A percentile compares a stretch with the other conserved stretches of the same genome.
phyloP scores from a whole-genome alignment of 2,329 filamentous ascomycete species.

The Alternaria ethzedia region DNA sequence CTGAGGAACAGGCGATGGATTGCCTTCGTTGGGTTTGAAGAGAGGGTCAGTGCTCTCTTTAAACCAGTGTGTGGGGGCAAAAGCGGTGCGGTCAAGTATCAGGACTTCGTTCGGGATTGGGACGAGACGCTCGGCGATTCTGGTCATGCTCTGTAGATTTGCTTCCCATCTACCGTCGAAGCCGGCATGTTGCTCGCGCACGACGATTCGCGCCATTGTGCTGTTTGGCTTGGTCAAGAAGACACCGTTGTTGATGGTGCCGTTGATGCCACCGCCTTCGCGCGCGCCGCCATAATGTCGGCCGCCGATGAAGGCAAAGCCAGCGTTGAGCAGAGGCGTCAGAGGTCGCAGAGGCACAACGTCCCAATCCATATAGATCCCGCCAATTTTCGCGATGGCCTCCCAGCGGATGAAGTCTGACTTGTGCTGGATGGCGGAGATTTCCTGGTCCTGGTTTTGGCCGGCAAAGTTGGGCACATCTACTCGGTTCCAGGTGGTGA shows the following conservation, averaged over 20 bases:
- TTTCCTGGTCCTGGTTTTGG: background rate
- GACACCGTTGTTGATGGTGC: constrained; percentile 27
- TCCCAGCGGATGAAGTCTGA: background rate
- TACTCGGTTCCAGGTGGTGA: background rate
- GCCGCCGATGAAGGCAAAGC: background rate
- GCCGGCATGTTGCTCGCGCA: constrained; percentile 20
- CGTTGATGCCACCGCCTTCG: constrained; percentile 28
- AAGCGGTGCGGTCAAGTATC: background rate
- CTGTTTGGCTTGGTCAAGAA: constrained; percentile 22
- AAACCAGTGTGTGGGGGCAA: background rate
- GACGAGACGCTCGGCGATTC: background rate
- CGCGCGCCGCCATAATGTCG: constrained; percentile 23
- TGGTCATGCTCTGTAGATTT: constrained; percentile 21
- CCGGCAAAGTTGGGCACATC: background rate
- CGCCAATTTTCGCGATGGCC: background rate
- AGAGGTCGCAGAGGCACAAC: background rate
- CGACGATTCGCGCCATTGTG: constrained; percentile 24
- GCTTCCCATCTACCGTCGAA: constrained; percentile 24
- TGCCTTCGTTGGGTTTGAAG: background rate
- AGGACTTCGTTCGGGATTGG: background rate
- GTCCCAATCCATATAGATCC: background rate
- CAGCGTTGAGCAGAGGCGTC: background rate
- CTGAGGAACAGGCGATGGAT: background rate
- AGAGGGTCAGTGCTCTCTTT: background rate
- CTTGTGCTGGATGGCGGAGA: background rate